These are phyloP conservation scores for Leccinum fallax DNA, from an alignment of 1,284 basidiomycete species.

Conservation along the genomic window DNA sequence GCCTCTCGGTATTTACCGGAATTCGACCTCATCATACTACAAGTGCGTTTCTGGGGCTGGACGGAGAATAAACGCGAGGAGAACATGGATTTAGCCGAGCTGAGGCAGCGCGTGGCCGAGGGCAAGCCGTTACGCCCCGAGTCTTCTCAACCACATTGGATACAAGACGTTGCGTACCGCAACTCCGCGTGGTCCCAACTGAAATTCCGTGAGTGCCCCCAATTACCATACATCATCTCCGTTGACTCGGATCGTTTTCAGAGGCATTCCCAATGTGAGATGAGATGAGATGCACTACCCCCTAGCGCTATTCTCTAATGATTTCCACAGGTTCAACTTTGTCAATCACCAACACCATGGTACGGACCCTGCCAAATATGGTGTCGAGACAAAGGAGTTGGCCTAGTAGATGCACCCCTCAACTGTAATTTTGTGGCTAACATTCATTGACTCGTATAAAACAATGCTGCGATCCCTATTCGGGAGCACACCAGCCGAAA, in stretches of 20 bases:
- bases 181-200: constrained; percentile 94
- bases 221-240: neutral
- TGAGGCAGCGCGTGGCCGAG: constrained; percentile 67
- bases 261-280: constrained; percentile 69
- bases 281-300: neutral
- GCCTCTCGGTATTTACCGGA: constrained; percentile 11
- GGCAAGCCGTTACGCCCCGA: constrained; percentile 87
- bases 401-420: constrained; percentile 20
- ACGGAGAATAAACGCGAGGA: constrained; percentile 88
- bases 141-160: constrained; percentile 81
- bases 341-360: constrained; percentile 91
- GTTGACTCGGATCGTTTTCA: constrained; percentile 33
- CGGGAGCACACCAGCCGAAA: neutral
- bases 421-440: constrained; percentile 10
- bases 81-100: constrained; percentile 74
- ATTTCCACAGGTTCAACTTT: constrained; percentile 78
- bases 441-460: constrained; percentile 1
- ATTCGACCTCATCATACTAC: constrained; percentile 18
- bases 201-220: constrained; percentile 75
- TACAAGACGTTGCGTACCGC: constrained; percentile 86
- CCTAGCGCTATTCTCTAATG: constrained; percentile 4
- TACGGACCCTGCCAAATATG: constrained; percentile 82
- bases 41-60: constrained; percentile 96
- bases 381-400: constrained; percentile 38
- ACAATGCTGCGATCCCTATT: neutral